phyloP scores from a whole-genome alignment of 495 filamentous ascomycete species.

The Tuber umbilicatum region DNA sequence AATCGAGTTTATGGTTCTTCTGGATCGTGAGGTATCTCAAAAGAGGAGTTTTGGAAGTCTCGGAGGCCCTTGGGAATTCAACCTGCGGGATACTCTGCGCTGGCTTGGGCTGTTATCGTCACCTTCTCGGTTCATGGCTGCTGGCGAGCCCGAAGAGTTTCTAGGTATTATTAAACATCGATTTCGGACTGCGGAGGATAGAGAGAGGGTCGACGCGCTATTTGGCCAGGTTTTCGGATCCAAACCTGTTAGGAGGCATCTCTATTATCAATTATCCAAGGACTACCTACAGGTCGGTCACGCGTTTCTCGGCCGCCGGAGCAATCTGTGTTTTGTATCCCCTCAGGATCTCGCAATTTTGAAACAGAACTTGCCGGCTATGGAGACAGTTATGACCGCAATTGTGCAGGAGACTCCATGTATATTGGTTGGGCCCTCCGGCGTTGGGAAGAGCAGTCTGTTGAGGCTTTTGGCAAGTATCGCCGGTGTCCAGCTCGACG shows the following conservation, averaged over 20 bases:
- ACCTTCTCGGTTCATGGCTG: constrained; percentile 51
- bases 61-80: constrained; percentile 95
- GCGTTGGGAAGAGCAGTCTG: constrained; percentile 75
- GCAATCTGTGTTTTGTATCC: constrained; percentile 50
- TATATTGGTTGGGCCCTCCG: constrained; percentile 78
- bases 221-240: constrained; percentile 54
- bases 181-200: constrained; percentile 68
- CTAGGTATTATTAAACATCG: constrained; percentile 77
- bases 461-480: constrained; percentile 71
- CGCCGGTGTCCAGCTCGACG: constrained; percentile 63
- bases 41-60: constrained; percentile 63
- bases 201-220: constrained; percentile 55
- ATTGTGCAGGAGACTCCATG: constrained; percentile 79
- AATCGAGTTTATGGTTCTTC: constrained; percentile 69
- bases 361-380: constrained; percentile 55
- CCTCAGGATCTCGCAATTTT: constrained; percentile 54
- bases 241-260: constrained; percentile 40
- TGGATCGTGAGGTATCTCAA: constrained; percentile 64
- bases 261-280: constrained; percentile 60
- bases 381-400: constrained; percentile 83
- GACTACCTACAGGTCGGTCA: constrained; percentile 71
- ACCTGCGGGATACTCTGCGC: constrained; percentile 81
- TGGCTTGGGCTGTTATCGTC: constrained; percentile 72
- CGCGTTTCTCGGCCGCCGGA: constrained; percentile 58
- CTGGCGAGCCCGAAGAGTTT: constrained; percentile 58